phyloP scores from a whole-genome alignment of 257 asterid genomes.

The Solanum lignicaule region DNA sequence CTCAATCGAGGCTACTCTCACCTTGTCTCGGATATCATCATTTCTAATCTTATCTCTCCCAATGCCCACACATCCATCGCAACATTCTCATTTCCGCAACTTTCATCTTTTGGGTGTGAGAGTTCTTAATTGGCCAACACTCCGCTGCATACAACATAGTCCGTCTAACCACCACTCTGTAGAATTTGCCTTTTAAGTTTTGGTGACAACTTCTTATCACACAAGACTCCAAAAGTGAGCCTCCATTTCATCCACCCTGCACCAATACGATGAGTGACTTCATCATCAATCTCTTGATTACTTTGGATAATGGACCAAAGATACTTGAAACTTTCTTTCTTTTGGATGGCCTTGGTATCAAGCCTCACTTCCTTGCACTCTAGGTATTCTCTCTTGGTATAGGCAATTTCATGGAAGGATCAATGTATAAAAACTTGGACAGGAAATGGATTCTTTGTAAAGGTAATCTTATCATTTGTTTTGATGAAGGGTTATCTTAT shows the following conservation, averaged over 20 bases:
- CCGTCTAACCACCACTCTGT: not conserved
- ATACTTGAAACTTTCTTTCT: not conserved
- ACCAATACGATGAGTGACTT: not conserved
- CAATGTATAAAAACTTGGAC: not conserved
- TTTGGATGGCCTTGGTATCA: not conserved
- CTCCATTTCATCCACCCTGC: not conserved
- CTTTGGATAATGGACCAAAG: not conserved
- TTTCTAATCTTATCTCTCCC: too few species aligned
- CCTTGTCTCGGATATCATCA: too few species aligned
- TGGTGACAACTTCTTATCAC: not conserved
- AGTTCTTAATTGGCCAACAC: not conserved
- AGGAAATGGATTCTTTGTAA: not conserved
- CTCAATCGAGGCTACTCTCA: too few species aligned
- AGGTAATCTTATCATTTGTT: not conserved
- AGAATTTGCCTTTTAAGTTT: not conserved
- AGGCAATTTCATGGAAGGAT: not conserved
- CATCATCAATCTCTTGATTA: not conserved
- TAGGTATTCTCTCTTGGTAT: not conserved
- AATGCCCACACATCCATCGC: too few species aligned
- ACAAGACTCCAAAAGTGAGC: not conserved
- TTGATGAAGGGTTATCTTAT: not conserved
- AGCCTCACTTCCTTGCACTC: not conserved
- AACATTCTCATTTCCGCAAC: too few species aligned
- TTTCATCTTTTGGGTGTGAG: not conserved
- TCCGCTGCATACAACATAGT: not conserved